A percentile compares a stretch with the other conserved stretches of the same genome.
These are phyloP conservation scores for Adenanthera pavonina DNA, from an alignment of 306 rosid species.

Conservation along the genomic window DNA sequence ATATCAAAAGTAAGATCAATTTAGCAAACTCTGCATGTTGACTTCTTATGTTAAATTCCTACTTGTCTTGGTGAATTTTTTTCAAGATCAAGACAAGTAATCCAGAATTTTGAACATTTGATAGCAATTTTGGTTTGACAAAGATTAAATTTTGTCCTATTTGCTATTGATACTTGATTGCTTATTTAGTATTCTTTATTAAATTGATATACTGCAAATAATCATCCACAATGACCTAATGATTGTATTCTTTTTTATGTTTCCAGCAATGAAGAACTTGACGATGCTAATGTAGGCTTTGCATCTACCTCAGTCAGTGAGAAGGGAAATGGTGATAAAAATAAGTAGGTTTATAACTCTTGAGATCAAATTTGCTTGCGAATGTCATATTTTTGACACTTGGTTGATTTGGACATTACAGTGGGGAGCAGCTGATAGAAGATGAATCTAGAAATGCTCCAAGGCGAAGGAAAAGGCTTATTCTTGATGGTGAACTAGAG, in stretches of 20 bases:
- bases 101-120: constrained; percentile 21
- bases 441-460: constrained; percentile 52
- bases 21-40: constrained; percentile 31
- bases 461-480: constrained; percentile 63
- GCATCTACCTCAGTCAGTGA: constrained; percentile 51
- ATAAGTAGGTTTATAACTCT: constrained; percentile 44
- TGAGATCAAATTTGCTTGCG: constrained; percentile 28
- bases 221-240: not conserved
- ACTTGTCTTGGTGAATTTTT: not conserved
- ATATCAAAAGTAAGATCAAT: constrained; percentile 59
- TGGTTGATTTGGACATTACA: constrained; percentile 49
- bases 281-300: constrained; percentile 43
- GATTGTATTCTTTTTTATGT: constrained; percentile 16
- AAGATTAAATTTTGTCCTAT: not conserved
- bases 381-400: constrained; percentile 40
- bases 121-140: not conserved
- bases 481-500: constrained; percentile 71
- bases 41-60: constrained; percentile 29
- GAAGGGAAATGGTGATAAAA: constrained; percentile 42
- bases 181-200: constrained; percentile 4
- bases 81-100: not conserved
- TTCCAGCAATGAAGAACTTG: constrained; percentile 47
- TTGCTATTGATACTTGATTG: constrained; percentile 29
- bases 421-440: constrained; percentile 55
- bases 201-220: constrained; percentile 26